Percentiles rank a stretch among this genome's conserved stretches.
These are phyloP conservation scores for Pichia cactophila DNA, from an alignment of 1,139 yeast species.

Conservation along the genomic window DNA sequence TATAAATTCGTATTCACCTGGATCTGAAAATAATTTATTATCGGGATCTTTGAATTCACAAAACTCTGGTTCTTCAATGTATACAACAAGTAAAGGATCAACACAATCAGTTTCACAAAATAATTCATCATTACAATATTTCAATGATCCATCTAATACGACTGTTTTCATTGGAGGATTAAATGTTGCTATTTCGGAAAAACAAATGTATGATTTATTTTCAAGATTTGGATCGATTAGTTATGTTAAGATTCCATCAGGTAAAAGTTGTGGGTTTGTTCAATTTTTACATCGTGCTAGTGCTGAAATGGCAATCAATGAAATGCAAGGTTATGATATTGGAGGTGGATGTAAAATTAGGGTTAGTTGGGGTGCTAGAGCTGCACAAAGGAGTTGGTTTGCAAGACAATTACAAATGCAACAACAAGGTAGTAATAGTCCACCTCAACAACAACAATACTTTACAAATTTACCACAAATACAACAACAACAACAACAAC, in stretches of 20 bases:
- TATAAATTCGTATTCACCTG: not conserved
- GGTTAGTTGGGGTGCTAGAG: conserved; percentile 59
- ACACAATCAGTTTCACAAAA: conserved; percentile 25
- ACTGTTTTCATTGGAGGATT: conserved; percentile 71
- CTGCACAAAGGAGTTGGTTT: conserved; percentile 30
- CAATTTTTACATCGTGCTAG: conserved; percentile 56
- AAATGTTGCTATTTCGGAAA: conserved; percentile 47
- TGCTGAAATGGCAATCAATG: conserved; percentile 64
- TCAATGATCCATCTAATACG: conserved; percentile 57
- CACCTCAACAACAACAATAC: conserved; percentile 14
- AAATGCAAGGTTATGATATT: conserved; percentile 68
- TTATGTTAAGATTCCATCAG: conserved; percentile 62
- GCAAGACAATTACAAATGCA: conserved; percentile 26
- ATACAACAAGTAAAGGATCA: conserved; percentile 10
- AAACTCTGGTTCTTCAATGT: not conserved
- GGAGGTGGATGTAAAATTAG: conserved; percentile 58
- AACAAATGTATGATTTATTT: conserved; percentile 51
- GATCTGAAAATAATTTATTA: not conserved
- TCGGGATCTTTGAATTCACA: not conserved
- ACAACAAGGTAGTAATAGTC: conserved; percentile 22
- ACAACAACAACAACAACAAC: conserved; percentile 19
- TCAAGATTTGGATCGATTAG: conserved; percentile 59
- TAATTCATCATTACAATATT: conserved; percentile 27
- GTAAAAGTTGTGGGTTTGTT: conserved; percentile 67
- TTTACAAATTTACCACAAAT: conserved; percentile 16